Evolutionary conservation across 768 basidiomycete genomes (phyloP).

Genomic region (Auricularia sp.): DNA sequence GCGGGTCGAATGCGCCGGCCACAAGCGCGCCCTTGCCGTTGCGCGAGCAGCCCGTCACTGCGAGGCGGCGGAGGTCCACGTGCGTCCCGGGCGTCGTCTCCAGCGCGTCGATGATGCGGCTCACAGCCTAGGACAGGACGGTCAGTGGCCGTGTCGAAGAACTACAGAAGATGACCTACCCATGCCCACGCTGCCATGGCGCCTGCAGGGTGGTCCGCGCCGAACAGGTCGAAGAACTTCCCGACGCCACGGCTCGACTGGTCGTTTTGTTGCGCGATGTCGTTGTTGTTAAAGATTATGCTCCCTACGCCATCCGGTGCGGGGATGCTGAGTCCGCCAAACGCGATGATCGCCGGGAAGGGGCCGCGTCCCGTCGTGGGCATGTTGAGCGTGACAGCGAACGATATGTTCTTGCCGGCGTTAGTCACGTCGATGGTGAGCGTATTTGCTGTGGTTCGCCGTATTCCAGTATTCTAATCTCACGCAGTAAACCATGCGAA

Average conservation of each 20-base stretch:
- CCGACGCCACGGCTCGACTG: conserved; percentile 7
- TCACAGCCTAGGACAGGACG: conserved; percentile 5
- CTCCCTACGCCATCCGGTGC: conserved; percentile 1
- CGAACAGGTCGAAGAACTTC: conserved; percentile 6
- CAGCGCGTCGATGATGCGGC: conserved; percentile 12
- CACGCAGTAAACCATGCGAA: too few species aligned
- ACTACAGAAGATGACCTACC: conserved; percentile 10
- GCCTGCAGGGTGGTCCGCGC: conserved; percentile 9
- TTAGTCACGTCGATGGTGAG: conserved; percentile 9
- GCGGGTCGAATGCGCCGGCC: conserved; percentile 13
- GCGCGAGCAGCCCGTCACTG: conserved; percentile 13
- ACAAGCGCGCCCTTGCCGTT: conserved; percentile 14
- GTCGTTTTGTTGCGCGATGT: conserved; percentile 6
- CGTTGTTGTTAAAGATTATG: conserved; percentile 7
- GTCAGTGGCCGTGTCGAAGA: background rate
- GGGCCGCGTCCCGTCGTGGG: conserved; percentile 1
- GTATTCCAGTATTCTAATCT: conserved; percentile 15
- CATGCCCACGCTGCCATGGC: conserved; percentile 19
- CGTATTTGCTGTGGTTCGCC: conserved; percentile 25
- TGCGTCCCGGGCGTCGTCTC: conserved; percentile 4
- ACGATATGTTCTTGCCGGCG: background rate
- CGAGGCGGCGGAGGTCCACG: conserved; percentile 10
- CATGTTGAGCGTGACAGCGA: conserved; percentile 2
- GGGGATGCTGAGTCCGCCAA: conserved; percentile 5
- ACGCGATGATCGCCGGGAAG: conserved; percentile 5